phyloP scores from a whole-genome alignment of 768 basidiomycete genomes.

The Chlorophyllum brunneum region DNA sequence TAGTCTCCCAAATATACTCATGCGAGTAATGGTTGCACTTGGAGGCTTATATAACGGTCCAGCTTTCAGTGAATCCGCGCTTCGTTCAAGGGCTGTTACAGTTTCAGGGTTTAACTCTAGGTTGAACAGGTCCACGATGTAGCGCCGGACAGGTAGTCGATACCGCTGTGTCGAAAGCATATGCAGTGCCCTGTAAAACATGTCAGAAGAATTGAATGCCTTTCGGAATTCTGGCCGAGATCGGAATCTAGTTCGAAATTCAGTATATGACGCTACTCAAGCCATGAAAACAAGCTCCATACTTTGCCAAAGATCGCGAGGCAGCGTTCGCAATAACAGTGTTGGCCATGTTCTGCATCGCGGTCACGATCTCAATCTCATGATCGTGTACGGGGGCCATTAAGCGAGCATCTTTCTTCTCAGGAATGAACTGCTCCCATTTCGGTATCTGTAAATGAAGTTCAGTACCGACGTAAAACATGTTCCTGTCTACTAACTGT shows the following conservation, averaged over 20 bases:
- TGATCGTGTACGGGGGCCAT: conserved; percentile 61
- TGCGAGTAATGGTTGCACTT: conserved; percentile 40
- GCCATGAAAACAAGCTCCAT: not conserved
- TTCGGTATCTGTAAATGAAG: conserved; percentile 53
- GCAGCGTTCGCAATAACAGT: conserved; percentile 95
- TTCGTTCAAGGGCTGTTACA: conserved; percentile 50
- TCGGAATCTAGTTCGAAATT: conserved; percentile 57
- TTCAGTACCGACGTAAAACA: not conserved
- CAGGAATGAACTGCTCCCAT: conserved; percentile 47
- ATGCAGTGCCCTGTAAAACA: conserved; percentile 83
- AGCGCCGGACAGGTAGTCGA: conserved; percentile 87
- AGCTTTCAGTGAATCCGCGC: conserved; percentile 45
- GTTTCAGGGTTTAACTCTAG: conserved; percentile 67
- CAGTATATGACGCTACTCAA: not conserved
- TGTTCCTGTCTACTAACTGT: conserved; percentile 46
- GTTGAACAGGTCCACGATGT: conserved; percentile 91
- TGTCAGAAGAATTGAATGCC: conserved; percentile 72
- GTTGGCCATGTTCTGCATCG: conserved; percentile 91
- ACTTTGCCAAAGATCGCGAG: conserved; percentile 86
- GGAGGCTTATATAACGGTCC: conserved; percentile 34
- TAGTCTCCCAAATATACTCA: conserved; percentile 59
- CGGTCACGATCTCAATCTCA: conserved; percentile 82
- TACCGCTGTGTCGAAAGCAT: conserved; percentile 88
- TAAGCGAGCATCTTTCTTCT: conserved; percentile 43
- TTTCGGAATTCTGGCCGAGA: conserved; percentile 67